Evolutionary conservation across 768 basidiomycete genomes (phyloP).

Genomic region (Russula vinacea): DNA sequence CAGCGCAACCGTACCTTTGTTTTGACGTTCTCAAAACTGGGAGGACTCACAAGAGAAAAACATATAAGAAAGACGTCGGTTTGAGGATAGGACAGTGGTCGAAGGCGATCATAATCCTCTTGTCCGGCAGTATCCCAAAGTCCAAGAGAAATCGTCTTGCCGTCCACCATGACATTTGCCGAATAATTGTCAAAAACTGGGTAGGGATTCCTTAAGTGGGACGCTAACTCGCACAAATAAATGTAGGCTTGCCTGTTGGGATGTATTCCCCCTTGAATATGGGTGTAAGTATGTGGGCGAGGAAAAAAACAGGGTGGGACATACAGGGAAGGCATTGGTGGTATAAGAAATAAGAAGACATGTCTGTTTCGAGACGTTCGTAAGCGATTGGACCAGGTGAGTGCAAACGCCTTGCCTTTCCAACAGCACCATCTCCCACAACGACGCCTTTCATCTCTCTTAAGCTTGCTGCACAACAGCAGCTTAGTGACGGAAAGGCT

Average conservation of each 20-base stretch:
- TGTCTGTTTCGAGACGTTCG: conserved; percentile 55
- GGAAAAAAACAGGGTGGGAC: conserved; percentile 35
- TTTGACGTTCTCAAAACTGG: conserved; percentile 97
- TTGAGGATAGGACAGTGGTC: conserved; percentile 97
- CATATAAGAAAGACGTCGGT: conserved; percentile 99
- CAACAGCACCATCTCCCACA: conserved; percentile 97
- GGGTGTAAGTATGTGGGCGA: conserved; percentile 17
- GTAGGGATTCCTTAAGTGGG: conserved; percentile 7
- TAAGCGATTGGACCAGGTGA: conserved; percentile 27
- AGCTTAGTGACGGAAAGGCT: conserved; percentile 33
- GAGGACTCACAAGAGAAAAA: conserved; percentile 96
- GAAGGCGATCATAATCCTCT: conserved; percentile 97
- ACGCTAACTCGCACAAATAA: conserved; percentile 15
- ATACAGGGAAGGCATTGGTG: conserved; percentile 93
- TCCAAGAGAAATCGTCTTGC: conserved; percentile 96
- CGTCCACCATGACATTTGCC: conserved; percentile 98
- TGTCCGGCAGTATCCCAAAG: conserved; percentile 99
- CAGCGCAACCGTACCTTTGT: conserved; percentile 63
- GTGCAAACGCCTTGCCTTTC: conserved; percentile 63
- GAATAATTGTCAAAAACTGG: conserved; percentile 98
- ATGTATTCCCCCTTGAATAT: conserved; percentile 84
- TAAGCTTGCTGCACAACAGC: conserved; percentile 28
- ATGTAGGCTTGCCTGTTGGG: conserved; percentile 67
- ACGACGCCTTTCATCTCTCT: conserved; percentile 73
- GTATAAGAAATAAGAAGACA: conserved; percentile 99